A percentile compares a stretch with the other conserved stretches of the same genome.
Evolutionary conservation across 2,329 filamentous ascomycete species (phyloP).

Genomic region (Phaeosphaeria sp.): DNA sequence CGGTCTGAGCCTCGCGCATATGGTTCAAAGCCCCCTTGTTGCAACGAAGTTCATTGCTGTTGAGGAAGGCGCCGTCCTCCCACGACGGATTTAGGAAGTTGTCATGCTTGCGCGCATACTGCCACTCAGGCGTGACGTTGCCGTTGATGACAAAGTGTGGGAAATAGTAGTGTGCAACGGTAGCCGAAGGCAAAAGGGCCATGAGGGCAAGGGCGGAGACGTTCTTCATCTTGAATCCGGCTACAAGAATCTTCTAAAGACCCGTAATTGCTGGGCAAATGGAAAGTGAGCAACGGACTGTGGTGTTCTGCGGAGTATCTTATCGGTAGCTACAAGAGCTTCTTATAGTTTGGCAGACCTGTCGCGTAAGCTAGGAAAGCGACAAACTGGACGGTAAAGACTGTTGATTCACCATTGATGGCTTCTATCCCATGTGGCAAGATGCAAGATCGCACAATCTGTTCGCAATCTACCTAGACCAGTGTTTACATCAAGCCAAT

Average conservation of each 20-base stretch:
- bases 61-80: not conserved
- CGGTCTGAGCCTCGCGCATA: not conserved
- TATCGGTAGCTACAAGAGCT: not conserved
- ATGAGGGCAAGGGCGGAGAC: not conserved
- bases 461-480: not conserved
- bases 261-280: not conserved
- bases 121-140: not conserved
- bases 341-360: not conserved
- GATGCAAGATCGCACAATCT: not conserved
- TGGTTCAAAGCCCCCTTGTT: not conserved
- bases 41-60: not conserved
- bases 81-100: not conserved
- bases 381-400: not conserved
- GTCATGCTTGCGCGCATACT: not conserved
- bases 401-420: not conserved
- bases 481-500: not conserved
- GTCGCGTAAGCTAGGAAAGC: not conserved
- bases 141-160: not conserved
- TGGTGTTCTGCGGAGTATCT: not conserved
- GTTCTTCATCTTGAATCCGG: not conserved
- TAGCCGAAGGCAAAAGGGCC: not conserved
- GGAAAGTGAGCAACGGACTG: not conserved
- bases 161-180: not conserved
- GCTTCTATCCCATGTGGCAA: not conserved
- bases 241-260: not conserved